phyloP scores from a whole-genome alignment of 2,329 filamentous ascomycete species.

The Beauveria caledonica region DNA sequence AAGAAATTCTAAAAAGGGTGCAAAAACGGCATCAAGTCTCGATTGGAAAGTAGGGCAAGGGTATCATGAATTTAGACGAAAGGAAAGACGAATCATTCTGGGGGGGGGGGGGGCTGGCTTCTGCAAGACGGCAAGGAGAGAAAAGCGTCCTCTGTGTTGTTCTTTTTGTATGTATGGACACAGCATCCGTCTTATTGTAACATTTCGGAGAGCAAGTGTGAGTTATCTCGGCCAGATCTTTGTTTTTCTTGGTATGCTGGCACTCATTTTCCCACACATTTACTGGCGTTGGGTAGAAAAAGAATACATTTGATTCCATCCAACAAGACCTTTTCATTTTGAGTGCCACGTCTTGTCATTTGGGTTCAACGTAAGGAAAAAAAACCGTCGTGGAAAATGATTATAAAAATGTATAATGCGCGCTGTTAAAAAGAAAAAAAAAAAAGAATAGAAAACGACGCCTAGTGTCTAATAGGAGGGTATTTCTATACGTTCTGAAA shows the following conservation, averaged over 20 bases:
- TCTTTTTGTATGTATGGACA: slow-evolving; percentile 4
- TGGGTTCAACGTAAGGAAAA: too few species aligned
- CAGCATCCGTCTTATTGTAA: slow-evolving; percentile 6
- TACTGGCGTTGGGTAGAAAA: slow-evolving; percentile 9
- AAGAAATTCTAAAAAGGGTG: not conserved
- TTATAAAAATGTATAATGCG: not conserved
- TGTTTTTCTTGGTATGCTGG: not conserved
- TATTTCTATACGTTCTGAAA: not conserved
- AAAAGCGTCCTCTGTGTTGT: not conserved
- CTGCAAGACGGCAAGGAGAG: not conserved
- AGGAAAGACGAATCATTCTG: not conserved
- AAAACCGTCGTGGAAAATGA: not conserved
- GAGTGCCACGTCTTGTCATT: too few species aligned
- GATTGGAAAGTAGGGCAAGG: not conserved
- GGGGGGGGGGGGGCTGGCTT: not conserved
- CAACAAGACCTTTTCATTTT: too few species aligned
- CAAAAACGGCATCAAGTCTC: not conserved
- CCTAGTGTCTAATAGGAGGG: not conserved
- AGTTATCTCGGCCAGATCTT: not conserved
- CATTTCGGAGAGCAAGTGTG: slow-evolving; percentile 2
- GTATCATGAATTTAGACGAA: slow-evolving; percentile 3
- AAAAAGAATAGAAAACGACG: not conserved
- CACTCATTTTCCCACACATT: not conserved
- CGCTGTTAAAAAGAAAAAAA: not conserved
- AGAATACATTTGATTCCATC: not conserved